Conservation (phyloP, 805 yeast genomes). For the Candida chilensis region DNA sequence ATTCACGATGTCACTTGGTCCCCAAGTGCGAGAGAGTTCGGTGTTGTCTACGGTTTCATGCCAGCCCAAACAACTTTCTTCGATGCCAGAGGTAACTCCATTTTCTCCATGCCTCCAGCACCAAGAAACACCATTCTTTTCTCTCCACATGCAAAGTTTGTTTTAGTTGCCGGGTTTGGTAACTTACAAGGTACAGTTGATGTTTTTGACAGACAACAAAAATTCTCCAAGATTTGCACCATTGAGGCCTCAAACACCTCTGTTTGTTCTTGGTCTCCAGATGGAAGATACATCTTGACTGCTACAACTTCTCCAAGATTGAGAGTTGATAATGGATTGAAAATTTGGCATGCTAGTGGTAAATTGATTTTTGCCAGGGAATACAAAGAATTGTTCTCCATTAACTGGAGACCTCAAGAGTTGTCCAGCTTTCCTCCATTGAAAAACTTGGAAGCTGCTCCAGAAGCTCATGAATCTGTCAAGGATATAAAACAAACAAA, state of each 20-base stretch:
- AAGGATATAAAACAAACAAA: conserved; percentile 23
- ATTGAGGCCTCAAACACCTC: conserved; percentile 92
- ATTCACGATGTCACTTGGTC: conserved; percentile 98
- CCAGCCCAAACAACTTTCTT: conserved; percentile 93
- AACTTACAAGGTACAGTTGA: conserved; percentile 96
- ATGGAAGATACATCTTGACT: conserved; percentile 85
- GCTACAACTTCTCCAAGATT: conserved; percentile 97
- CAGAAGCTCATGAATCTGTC: conserved; percentile 67
- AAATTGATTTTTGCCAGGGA: conserved; percentile 70
- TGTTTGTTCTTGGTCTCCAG: conserved; percentile 98
- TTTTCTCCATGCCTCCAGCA: conserved; percentile 75
- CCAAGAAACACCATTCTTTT: conserved; percentile 85
- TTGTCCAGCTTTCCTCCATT: conserved; percentile 44
- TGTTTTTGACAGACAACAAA: conserved; percentile 83
- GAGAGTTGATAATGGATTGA: conserved; percentile 92
- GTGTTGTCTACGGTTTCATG: conserved; percentile 96
- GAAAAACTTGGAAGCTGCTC: conserved; percentile 40
- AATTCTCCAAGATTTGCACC: conserved; percentile 68
- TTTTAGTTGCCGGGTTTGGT: conserved; percentile 95
- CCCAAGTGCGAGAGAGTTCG: conserved; percentile 92
- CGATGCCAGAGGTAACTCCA: conserved; percentile 85
- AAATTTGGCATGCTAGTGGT: conserved; percentile 90
- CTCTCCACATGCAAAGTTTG: conserved; percentile 89
- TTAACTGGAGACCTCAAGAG: conserved; percentile 75
- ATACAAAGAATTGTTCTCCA: conserved; percentile 70